Evolutionary conservation across 108 stramenopile genomes (phyloP).

Genomic region (Nannochloropsis gaditana): DNA sequence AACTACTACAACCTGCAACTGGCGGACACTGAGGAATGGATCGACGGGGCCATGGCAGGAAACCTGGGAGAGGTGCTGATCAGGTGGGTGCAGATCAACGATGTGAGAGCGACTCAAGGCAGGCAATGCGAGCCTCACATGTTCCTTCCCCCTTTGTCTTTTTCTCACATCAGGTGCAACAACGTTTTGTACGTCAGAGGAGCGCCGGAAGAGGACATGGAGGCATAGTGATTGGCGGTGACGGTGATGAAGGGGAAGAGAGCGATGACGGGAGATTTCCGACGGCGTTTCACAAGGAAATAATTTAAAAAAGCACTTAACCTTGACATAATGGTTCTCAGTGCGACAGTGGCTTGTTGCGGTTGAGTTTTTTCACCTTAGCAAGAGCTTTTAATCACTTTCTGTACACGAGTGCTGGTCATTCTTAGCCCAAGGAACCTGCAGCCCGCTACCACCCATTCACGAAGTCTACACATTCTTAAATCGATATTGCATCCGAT

Average conservation of each 20-base stretch:
- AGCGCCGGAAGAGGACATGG: slow-evolving; percentile 47
- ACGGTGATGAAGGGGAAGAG: background rate
- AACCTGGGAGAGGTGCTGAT: slow-evolving; percentile 91
- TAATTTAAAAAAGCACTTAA: background rate
- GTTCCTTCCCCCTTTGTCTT: background rate
- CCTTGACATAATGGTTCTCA: background rate
- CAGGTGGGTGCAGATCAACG: slow-evolving; percentile 42
- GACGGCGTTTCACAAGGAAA: background rate
- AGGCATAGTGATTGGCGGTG: slow-evolving; percentile 19
- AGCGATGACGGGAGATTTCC: background rate
- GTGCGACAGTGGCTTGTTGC: background rate
- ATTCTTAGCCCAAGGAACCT: no score
- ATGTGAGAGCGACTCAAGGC: background rate
- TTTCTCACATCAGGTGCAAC: slow-evolving; percentile 62
- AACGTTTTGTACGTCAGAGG: slow-evolving; percentile 93
- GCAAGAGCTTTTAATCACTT: background rate
- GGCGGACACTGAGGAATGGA: slow-evolving; percentile 79
- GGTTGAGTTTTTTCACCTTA: background rate
- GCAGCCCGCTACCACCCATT: no score
- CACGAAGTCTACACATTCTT: background rate
- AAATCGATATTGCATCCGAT: background rate
- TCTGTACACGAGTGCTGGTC: no score
- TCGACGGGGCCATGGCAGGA: slow-evolving; percentile 89
- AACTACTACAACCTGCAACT: slow-evolving; percentile 95
- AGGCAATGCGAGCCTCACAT: background rate